These are phyloP conservation scores for Lactuca sativa DNA, from an alignment of 129 eudicot genomes.

Conservation along the genomic window DNA sequence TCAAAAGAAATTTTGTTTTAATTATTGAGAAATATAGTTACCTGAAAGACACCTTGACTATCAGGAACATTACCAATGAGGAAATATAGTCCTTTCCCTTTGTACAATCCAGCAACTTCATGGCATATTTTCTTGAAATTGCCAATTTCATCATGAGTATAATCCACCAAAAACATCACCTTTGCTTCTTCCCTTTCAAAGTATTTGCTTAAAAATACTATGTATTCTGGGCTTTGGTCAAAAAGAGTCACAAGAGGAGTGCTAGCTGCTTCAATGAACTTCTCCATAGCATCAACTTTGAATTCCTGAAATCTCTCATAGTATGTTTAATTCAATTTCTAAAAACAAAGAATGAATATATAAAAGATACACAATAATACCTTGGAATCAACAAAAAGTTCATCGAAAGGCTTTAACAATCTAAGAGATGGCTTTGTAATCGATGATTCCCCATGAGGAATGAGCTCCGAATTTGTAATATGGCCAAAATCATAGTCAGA, in stretches of 20 bases:
- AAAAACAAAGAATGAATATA: not conserved
- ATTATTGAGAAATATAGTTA: conserved; percentile 15
- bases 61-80: conserved; percentile 58
- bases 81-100: conserved; percentile 61
- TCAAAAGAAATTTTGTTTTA: not conserved
- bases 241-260: conserved; percentile 56
- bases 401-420: conserved; percentile 86
- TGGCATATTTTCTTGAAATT: conserved; percentile 43
- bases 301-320: conserved; percentile 47
- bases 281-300: conserved; percentile 59
- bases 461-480: conserved; percentile 61
- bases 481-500: conserved; percentile 66
- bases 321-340: not conserved
- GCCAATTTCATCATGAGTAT: conserved; percentile 36
- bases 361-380: conserved; percentile 29
- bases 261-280: conserved; percentile 56
- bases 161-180: conserved; percentile 65
- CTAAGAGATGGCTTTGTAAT: conserved; percentile 62
- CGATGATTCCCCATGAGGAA: conserved; percentile 57
- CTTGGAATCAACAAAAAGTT: conserved; percentile 62
- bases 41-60: conserved; percentile 51
- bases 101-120: conserved; percentile 58
- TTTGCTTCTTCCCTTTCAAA: conserved; percentile 43
- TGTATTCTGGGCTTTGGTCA: conserved; percentile 46
- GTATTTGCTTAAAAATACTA: conserved; percentile 43